Percentiles rank a stretch among this genome's conserved stretches.
These are phyloP conservation scores for Polytrichum commune DNA, from an alignment of 225 moss, liverwort and hornwort species.

Conservation along the genomic window DNA sequence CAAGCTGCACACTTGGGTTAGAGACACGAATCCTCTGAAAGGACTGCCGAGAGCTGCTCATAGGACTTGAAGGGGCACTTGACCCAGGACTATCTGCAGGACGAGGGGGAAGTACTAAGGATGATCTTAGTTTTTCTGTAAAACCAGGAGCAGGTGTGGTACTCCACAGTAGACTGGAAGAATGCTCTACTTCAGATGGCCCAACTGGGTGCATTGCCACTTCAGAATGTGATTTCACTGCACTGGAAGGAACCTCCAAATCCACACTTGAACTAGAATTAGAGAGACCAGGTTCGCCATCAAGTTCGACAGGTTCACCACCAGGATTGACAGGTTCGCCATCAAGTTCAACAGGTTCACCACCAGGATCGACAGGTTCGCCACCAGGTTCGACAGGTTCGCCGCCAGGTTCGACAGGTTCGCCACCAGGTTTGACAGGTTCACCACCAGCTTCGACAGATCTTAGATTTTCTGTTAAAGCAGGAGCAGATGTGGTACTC, in stretches of 20 bases:
- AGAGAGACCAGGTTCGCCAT: background rate
- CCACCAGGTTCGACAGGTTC: too few relatives aligned
- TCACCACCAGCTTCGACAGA: background rate
- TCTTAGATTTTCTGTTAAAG: conserved; percentile 17
- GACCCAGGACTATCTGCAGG: conserved; percentile 16
- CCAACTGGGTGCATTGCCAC: conserved; percentile 7
- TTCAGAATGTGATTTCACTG: conserved; percentile 18
- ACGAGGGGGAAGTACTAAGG: conserved; percentile 16
- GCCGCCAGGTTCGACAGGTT: too few relatives aligned
- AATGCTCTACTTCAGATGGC: conserved; percentile 14
- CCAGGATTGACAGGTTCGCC: too few relatives aligned
- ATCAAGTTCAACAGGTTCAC: too few relatives aligned
- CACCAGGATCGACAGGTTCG: too few relatives aligned
- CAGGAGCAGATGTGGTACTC: conserved; percentile 15
- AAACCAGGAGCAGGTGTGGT: conserved; percentile 11
- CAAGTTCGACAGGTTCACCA: too few relatives aligned
- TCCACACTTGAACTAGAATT: background rate
- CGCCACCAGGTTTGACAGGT: too few relatives aligned
- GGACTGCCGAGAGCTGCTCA: conserved; percentile 12
- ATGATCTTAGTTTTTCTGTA: conserved; percentile 14
- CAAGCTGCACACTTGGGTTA: conserved; percentile 11
- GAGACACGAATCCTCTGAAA: conserved; percentile 7
- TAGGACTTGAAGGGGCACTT: conserved; percentile 21
- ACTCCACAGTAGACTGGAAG: conserved; percentile 20
- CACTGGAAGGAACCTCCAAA: conserved; percentile 10